A percentile compares a stretch with the other conserved stretches of the same genome.
Conservation (phyloP, 371 early-diverging fungal genomes). For the Polyrhizophydium stewartii region DNA sequence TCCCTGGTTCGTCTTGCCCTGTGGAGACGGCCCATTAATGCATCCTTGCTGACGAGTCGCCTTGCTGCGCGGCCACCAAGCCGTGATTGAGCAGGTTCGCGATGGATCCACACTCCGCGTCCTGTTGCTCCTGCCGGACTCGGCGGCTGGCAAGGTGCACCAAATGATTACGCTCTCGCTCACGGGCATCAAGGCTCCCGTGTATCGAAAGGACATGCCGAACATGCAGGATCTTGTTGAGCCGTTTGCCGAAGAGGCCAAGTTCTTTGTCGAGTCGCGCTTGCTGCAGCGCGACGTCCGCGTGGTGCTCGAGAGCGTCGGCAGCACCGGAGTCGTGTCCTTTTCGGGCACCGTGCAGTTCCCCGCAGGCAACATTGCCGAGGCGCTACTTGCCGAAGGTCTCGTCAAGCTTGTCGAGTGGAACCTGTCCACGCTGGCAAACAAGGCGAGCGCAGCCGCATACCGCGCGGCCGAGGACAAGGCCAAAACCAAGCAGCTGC, state of each 20-base stretch:
- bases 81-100: slow-evolving; percentile 88
- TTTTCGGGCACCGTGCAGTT: slow-evolving; percentile 78
- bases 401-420: slow-evolving; percentile 87
- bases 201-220: slow-evolving; percentile 69
- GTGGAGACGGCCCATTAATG: background rate
- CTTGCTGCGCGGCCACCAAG: slow-evolving; percentile 28
- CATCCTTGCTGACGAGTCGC: background rate
- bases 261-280: slow-evolving; percentile 84
- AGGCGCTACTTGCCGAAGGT: slow-evolving; percentile 75
- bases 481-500: slow-evolving; percentile 71
- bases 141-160: slow-evolving; percentile 32
- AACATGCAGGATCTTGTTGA: slow-evolving; percentile 72
- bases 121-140: slow-evolving; percentile 59
- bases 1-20: slow-evolving; percentile 59
- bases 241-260: slow-evolving; percentile 90
- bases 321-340: slow-evolving; percentile 41
- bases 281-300: slow-evolving; percentile 87
- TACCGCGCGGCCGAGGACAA: slow-evolving; percentile 75
- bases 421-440: slow-evolving; percentile 75
- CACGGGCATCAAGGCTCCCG: slow-evolving; percentile 86
- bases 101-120: slow-evolving; percentile 88
- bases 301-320: slow-evolving; percentile 63
- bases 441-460: slow-evolving; percentile 46
- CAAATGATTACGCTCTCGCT: slow-evolving; percentile 76
- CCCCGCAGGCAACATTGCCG: slow-evolving; percentile 91